Evolutionary conservation across 2,329 filamentous ascomycete genomes (phyloP), one percentile per base, ranked within the genome.

Genomic region (Pseudopyricularia javanii): DNA sequence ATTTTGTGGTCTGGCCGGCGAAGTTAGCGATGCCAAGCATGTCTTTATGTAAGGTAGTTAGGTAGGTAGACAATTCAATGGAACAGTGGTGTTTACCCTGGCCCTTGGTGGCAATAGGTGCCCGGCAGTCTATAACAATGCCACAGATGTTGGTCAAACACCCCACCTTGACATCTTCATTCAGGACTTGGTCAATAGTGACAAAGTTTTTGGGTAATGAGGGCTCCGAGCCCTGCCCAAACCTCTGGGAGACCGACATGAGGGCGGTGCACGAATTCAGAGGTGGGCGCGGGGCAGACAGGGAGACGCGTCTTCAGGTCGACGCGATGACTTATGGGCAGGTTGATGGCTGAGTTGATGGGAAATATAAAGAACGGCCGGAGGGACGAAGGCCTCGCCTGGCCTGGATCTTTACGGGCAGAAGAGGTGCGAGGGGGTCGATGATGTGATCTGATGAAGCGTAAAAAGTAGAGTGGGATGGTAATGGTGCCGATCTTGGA

Each of bases 121-220:
- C 66, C 54, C 79, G 74, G 49, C 74, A 75, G 59, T 91, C 86
- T 51, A 80, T 78, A 3, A 91, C 78, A 4, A 91, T 66, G 1
- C 88, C 90, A 50, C 89, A 75, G 40, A 93, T 68, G 66, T 72
- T 84, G 57, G 83, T 70, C 6, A 69, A 54, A 2, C 43, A 58
- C 28, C 62, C 57, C 26, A 58, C 15, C 8, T 57, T 48, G 47
- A 65, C 53, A 24, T 64, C 62, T 20, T 65, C 65, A 50, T 75
- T 66, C 55, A 81, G 59, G 20, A 80, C 62, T 30, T 72, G 63
- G 56, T 67, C 61, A 58, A 74, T 64, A 12, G 62, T 52, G 7
- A 54, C 60, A 58, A 79, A 79, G 35, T 66, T 66, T 2, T 63
- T 53, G 3, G 74, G 74, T 15, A 70, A 59, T 30, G 8, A 35